Base-by-base conservation (phyloP, 345 rosid genomes). In the Chamaenerion angustifolium region DNA sequence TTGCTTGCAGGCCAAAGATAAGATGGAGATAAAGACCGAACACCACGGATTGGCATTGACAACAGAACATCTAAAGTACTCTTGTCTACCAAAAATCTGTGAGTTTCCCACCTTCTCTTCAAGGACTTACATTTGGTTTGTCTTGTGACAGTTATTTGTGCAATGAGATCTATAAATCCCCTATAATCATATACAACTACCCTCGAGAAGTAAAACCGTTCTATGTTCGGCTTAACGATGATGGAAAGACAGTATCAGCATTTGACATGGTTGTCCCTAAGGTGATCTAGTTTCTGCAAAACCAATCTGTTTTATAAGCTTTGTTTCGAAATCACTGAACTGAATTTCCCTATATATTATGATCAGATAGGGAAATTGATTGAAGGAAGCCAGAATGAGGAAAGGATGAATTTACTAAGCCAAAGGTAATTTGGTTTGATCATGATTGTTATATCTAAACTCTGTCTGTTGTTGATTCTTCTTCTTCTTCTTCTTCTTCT, bases 381-480 rank as follows among this genome's bases (percentile, higher is more conserved):
- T 59, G 56, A 72, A 1, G 96, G 98, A 25, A 68, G 83, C 81
- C 94, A 90, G 69, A 81, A 66, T 40, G 98, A 90, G 68, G 96
- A 86, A 63, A 80, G 96, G 19, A 12, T 81, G 42, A 67, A 70
- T 46, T 31, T 53, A 45, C 56, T 90, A 14, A 53, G 61, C 49
- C 21, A 57, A 42, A 90, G 88, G 94, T 80, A 62, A 12, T 3
- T 15, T 21, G 25, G 25, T 21, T n/a, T 21, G 25, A 4, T 21
- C 25, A 21, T 21, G 25, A 21, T 21, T 21, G 25, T 21, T n/a
- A n/a, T n/a, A n/a, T n/a, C n/a, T n/a, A n/a, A n/a, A n/a, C n/a
- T n/a, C n/a, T n/a, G n/a, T n/a, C n/a, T n/a, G n/a, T n/a, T n/a
- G n/a, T n/a, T n/a, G n/a, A n/a, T n/a, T n/a, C n/a, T n/a, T n/a